These are phyloP conservation scores for Acer saccharum DNA, from an alignment of 345 rosid species.

Conservation along the genomic window DNA sequence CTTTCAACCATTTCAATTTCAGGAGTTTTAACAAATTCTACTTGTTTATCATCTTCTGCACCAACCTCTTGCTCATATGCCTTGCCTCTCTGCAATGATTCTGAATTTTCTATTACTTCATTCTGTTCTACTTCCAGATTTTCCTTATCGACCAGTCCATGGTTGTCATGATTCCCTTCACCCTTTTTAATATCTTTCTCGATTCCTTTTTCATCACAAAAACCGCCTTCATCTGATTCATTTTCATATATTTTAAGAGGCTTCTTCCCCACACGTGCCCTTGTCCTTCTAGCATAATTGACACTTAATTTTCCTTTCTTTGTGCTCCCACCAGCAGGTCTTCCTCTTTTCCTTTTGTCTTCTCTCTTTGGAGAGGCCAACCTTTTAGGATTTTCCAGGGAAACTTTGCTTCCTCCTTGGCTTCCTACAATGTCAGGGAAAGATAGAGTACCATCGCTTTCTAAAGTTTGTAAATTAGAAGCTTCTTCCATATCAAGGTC, in stretches of 20 bases:
- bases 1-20: slow-evolving; percentile 12
- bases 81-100: slow-evolving; percentile 26
- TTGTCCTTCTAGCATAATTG: slow-evolving; percentile 40
- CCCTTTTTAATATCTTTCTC: slow-evolving; percentile 26
- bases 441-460: slow-evolving; percentile 13
- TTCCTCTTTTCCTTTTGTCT: slow-evolving; percentile 55
- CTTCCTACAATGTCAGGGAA: slow-evolving; percentile 14
- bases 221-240: slow-evolving; percentile 50
- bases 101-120: slow-evolving; percentile 29
- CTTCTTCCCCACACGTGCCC: slow-evolving; percentile 47
- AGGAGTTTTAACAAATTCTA: slow-evolving; percentile 19
- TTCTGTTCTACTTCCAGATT: slow-evolving; percentile 14
- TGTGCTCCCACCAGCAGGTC: slow-evolving; percentile 42
- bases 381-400: slow-evolving; percentile 14
- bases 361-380: slow-evolving; percentile 31
- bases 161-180: slow-evolving; percentile 25
- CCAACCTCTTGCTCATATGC: slow-evolving; percentile 26
- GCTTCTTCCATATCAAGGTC: slow-evolving; percentile 38
- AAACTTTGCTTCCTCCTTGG: slow-evolving; percentile 17
- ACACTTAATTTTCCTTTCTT: slow-evolving; percentile 43
- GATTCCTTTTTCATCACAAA: slow-evolving; percentile 30
- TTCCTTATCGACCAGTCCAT: slow-evolving; percentile 3
- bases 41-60: slow-evolving; percentile 19
- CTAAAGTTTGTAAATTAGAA: slow-evolving; percentile 11
- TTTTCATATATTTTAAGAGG: slow-evolving; percentile 55